phyloP scores from a whole-genome alignment of 2,329 filamentous ascomycete genomes.

The Leptoxyphium fumago region DNA sequence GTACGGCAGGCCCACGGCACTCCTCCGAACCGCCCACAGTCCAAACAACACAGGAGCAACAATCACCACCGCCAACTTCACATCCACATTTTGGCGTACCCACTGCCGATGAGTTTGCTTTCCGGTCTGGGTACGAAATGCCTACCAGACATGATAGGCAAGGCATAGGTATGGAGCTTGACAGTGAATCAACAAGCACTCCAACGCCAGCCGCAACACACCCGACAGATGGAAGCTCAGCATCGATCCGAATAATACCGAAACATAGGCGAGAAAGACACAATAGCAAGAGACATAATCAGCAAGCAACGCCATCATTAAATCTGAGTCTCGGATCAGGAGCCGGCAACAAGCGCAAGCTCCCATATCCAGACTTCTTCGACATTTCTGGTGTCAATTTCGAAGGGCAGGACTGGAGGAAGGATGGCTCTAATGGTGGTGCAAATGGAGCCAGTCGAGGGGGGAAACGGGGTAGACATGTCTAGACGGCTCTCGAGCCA shows the following conservation, averaged over 20 bases:
- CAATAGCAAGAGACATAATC: constrained; percentile 19
- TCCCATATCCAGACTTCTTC: constrained; percentile 63
- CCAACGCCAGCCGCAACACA: constrained; percentile 30
- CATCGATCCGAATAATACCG: constrained; percentile 16
- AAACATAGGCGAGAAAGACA: constrained; percentile 10
- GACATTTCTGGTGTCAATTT: constrained; percentile 48
- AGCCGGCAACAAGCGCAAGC: constrained; percentile 56
- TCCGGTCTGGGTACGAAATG: constrained; percentile 49
- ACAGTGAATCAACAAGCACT: constrained; percentile 6
- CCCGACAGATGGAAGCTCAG: constrained; percentile 14
- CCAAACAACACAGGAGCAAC: background rate
- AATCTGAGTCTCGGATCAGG: constrained; percentile 41
- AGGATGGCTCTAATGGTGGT: constrained; percentile 10
- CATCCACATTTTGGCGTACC: constrained; percentile 26
- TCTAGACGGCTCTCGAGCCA: constrained; percentile 7
- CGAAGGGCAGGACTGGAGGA: constrained; percentile 42
- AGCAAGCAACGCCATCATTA: constrained; percentile 17
- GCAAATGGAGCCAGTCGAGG: constrained; percentile 11
- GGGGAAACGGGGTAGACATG: constrained; percentile 21
- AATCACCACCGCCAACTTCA: background rate
- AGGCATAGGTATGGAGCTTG: constrained; percentile 46
- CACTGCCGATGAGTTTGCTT: constrained; percentile 50
- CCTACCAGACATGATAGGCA: constrained; percentile 33
- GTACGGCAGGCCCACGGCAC: constrained; percentile 2
- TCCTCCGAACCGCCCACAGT: constrained; percentile 5